Base-by-base conservation (phyloP, 129 eudicot species). In the Rutidosis leptorrhynchoides region DNA sequence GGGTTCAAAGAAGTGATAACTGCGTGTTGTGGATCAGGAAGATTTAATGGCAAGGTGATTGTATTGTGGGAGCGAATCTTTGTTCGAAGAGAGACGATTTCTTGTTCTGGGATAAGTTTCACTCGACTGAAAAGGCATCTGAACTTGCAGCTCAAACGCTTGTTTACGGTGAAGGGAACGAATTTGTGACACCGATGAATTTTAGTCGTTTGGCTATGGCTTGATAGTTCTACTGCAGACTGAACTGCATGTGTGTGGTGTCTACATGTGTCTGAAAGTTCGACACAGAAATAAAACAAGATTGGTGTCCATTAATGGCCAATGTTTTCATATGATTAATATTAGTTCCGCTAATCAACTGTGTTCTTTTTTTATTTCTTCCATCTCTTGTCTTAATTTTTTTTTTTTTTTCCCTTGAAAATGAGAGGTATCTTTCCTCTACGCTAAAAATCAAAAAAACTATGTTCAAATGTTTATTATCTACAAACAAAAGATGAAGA, bases 71-170 rank as follows among this genome's bases (percentile, higher is more conserved):
- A 28, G 73, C 71, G 1, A 74, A 71, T 19, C 74, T 85, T 33
- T 85, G 93, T 24, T 0, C 43, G 0, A 80, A 82, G 25, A 78
- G 85, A 17, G 43, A 49, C 5, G 70, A 81, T 40, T 65, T 67
- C 64, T 78, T 85, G 62, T 83, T 82, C 49, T 85, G 88, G 87
- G 92, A 82, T 66, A 20, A 20, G 74, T 79, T 65, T 68, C 92
- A 85, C 62, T 83, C 88, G 19, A 81, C 90, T 26, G 82, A 81
- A 45, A 60, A 63, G 24, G 93, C 81, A 42, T 78, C 85, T 0
- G 26, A 51, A 16, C 55, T 72, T 7, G 89, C 81, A 45, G 83
- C 85, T 54, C 61, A 26, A 26, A 54, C 75, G 9, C 60, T 84
- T 16, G 73, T 78, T 58, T 78, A 42, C 16, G 85, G 69, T 11